A percentile compares a stretch with the other conserved stretches of the same genome.
Conservation (phyloP, 495 filamentous ascomycete genomes). For the Schizothecium vesticola region DNA sequence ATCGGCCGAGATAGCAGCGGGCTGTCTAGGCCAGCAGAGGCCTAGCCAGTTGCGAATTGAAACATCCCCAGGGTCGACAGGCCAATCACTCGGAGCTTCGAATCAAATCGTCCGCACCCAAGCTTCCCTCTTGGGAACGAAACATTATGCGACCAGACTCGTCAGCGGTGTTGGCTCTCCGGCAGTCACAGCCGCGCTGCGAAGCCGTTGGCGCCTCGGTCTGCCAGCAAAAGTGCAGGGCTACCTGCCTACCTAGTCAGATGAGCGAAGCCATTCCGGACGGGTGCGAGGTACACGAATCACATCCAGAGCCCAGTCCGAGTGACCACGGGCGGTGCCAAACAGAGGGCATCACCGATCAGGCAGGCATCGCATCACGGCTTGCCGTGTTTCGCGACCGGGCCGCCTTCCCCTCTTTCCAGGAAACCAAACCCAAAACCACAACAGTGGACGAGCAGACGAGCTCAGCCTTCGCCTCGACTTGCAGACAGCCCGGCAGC, state of each 20-base stretch:
- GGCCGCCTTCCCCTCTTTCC: slow-evolving; percentile 1
- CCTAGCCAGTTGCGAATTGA: slow-evolving; percentile 19
- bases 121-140: slow-evolving; percentile 20
- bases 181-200: slow-evolving; percentile 4
- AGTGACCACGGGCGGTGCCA: background rate
- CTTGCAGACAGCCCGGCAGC: background rate
- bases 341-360: background rate
- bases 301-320: background rate
- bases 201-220: background rate
- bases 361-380: background rate
- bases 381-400: background rate
- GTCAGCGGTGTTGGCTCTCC: slow-evolving; percentile 2
- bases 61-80: slow-evolving; percentile 21
- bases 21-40: slow-evolving; percentile 9
- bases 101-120: slow-evolving; percentile 18
- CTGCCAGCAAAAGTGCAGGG: background rate
- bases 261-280: background rate
- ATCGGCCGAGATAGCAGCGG: slow-evolving; percentile 34
- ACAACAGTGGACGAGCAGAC: background rate
- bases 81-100: slow-evolving; percentile 21
- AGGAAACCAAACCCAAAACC: slow-evolving; percentile 1
- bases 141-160: slow-evolving; percentile 11
- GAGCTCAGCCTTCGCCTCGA: slow-evolving; percentile 8
- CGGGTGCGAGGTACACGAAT: background rate
- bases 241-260: background rate